Evolutionary conservation across 371 early-diverging fungal genomes (phyloP), one percentile per base, ranked within the genome.

Genomic region (Syncephalastrum sp.): DNA sequence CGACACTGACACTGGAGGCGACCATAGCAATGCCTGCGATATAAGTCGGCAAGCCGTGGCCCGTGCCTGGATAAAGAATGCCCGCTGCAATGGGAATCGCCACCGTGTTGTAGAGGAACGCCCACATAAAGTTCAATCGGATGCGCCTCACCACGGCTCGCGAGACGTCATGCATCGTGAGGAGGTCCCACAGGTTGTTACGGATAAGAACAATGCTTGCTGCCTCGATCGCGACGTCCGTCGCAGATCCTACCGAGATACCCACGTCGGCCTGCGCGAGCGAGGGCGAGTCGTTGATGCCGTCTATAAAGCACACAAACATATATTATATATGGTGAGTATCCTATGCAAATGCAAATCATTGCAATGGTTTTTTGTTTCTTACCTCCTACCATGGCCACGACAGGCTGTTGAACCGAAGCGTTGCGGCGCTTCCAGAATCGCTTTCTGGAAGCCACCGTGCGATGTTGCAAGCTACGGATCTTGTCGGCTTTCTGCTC

Each of bases 271-370:
- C 88, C 65, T 86, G 88, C 15, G 91, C 93, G 4, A 97, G 72
- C 0, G 96, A 96, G 33, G 92, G 90, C 1, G 93, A 88, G 73
- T 96, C 98, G 64, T 96, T 97, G 65, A 95, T 94, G 14, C 98
- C 98, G 73, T 97, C 98, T 57, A 84, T 82, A 45, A 45, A 23
- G 47, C 15, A n/a, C 24, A 38, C 27, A 19, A 10, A 14, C 0
- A 33, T 21, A 21, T 21, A 21, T 21, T 2, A 21, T 21, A 21
- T 21, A 21, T n/a, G 10, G 10, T 33, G 38, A 33, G 12, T 33
- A 5, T 33, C 38, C 8, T 12, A 10, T n/a, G n/a, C 38, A 33
- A 21, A 21, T 33, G 38, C 2, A 33, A 5, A 33, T 1, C 38
- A 33, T 21, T 21, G 38, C 12, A 33, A 33, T 33, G 2, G 12